Percentiles rank a stretch among this genome's conserved stretches.
Conservation (phyloP, 257 asterid genomes). For the Thymus quinquecostatus region DNA sequence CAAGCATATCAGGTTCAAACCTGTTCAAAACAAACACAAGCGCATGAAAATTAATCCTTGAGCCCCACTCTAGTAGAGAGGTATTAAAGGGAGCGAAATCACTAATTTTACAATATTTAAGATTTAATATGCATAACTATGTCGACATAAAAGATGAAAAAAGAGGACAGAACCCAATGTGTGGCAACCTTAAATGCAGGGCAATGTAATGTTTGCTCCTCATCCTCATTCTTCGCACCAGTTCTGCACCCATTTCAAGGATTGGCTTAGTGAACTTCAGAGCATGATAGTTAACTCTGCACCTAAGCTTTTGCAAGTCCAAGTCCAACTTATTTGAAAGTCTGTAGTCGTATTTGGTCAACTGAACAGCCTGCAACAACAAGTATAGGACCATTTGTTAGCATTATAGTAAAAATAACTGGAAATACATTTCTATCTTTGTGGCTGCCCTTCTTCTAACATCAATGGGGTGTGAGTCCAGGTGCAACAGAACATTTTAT, state of each 20-base stretch:
- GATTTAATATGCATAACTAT: slow-evolving; percentile 22
- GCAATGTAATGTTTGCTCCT: slow-evolving; percentile 86
- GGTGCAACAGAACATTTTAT: slow-evolving; percentile 22
- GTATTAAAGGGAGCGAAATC: slow-evolving; percentile 1
- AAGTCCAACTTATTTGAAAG: slow-evolving; percentile 81
- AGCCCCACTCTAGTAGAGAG: slow-evolving; percentile 6
- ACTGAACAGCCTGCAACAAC: slow-evolving; percentile 76
- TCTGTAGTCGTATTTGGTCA: slow-evolving; percentile 92
- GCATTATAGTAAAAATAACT: slow-evolving; percentile 19
- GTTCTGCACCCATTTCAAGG: slow-evolving; percentile 70
- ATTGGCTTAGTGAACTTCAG: slow-evolving; percentile 87
- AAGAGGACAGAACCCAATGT: slow-evolving; percentile 14
- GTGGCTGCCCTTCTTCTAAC: slow-evolving; percentile 7
- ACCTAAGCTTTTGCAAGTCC: slow-evolving; percentile 92
- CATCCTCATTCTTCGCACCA: slow-evolving; percentile 82
- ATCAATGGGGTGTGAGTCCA: slow-evolving; percentile 24
- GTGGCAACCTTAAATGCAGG: slow-evolving; percentile 80
- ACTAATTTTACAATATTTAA: slow-evolving; percentile 19
- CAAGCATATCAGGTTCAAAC: slow-evolving; percentile 99
- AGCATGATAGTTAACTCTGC: slow-evolving; percentile 96
- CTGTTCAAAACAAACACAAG: slow-evolving; percentile 47
- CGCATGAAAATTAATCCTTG: slow-evolving; percentile 22
- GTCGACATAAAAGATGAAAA: slow-evolving; percentile 25
- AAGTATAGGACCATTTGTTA: slow-evolving; percentile 31
- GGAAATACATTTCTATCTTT: slow-evolving; percentile 17